Conservation (phyloP, 164 flowering plant genomes). For the Umbellularia californica region DNA sequence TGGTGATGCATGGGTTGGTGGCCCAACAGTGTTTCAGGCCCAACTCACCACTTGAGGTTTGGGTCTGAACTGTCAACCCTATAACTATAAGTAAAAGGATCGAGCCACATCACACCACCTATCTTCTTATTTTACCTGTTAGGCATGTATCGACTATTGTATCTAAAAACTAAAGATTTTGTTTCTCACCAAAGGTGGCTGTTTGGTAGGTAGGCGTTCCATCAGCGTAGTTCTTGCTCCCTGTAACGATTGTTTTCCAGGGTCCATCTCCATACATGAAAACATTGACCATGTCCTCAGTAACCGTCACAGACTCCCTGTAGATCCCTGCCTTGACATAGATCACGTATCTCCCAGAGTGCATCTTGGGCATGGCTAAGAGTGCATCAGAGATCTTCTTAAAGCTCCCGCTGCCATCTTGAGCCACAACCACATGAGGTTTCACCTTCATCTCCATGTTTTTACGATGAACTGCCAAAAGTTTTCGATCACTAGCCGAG, state of each 20-base stretch:
- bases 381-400: slow-evolving; percentile 46
- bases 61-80: too few species aligned
- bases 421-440: slow-evolving; percentile 52
- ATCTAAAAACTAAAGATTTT: too few species aligned
- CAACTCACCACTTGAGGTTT: too few species aligned
- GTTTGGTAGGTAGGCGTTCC: slow-evolving; percentile 37
- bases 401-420: slow-evolving; percentile 51
- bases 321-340: slow-evolving; percentile 64
- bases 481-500: slow-evolving; percentile 28
- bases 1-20: too few species aligned
- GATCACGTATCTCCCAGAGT: slow-evolving; percentile 36
- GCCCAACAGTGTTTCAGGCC: too few species aligned
- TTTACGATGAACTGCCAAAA: slow-evolving; percentile 19
- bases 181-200: slow-evolving; percentile 45
- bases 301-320: slow-evolving; percentile 35
- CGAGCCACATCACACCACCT: too few species aligned
- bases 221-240: slow-evolving; percentile 20
- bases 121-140: too few species aligned
- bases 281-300: slow-evolving; percentile 28
- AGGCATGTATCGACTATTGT: too few species aligned
- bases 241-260: slow-evolving; percentile 47
- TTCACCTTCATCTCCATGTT: slow-evolving; percentile 4
- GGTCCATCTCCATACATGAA: slow-evolving; percentile 69
- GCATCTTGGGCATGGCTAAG: slow-evolving; percentile 38
- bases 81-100: too few species aligned